A percentile compares a stretch with the other conserved stretches of the same genome.
phyloP scores from a whole-genome alignment of 176 grass and related monocot genomes.

The Echinochloa phyllopogon region DNA sequence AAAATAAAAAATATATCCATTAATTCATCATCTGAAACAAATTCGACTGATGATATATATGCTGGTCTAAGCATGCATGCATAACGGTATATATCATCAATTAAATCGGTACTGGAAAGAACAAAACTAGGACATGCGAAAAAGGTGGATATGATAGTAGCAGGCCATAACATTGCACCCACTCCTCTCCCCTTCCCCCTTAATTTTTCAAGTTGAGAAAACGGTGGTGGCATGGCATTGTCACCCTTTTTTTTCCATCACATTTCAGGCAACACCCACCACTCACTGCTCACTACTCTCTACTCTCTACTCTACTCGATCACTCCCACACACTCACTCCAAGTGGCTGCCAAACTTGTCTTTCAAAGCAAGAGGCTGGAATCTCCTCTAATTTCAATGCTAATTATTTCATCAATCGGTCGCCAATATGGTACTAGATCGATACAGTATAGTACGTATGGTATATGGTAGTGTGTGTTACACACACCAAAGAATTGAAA shows the following conservation, averaged over 20 bases:
- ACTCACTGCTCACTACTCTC: constrained; percentile 40
- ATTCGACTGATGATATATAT: no score
- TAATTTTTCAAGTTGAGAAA: constrained; percentile 27
- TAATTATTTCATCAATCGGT: background rate
- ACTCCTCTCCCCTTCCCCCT: background rate
- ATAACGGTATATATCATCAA: background rate
- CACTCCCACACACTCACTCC: constrained; percentile 7
- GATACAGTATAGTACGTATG: no score
- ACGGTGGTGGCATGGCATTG: constrained; percentile 5
- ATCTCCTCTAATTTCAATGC: constrained; percentile 2
- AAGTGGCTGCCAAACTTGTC: constrained; percentile 38
- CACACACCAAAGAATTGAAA: constrained; percentile 56
- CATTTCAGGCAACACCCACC: constrained; percentile 51
- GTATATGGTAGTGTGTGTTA: no score
- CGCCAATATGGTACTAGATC: no score
- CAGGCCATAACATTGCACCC: constrained; percentile 38
- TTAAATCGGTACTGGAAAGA: constrained; percentile 4
- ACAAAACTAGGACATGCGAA: constrained; percentile 14
- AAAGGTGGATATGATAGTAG: constrained; percentile 29
- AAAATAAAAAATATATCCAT: no score
- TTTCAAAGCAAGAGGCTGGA: constrained; percentile 1
- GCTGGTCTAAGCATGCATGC: no score
- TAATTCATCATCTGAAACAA: no score
- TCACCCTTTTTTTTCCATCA: constrained; percentile 42
- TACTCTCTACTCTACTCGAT: background rate